Evolutionary conservation across 2,329 filamentous ascomycete genomes (phyloP).

Genomic region (Aspergillaceae sp.): DNA sequence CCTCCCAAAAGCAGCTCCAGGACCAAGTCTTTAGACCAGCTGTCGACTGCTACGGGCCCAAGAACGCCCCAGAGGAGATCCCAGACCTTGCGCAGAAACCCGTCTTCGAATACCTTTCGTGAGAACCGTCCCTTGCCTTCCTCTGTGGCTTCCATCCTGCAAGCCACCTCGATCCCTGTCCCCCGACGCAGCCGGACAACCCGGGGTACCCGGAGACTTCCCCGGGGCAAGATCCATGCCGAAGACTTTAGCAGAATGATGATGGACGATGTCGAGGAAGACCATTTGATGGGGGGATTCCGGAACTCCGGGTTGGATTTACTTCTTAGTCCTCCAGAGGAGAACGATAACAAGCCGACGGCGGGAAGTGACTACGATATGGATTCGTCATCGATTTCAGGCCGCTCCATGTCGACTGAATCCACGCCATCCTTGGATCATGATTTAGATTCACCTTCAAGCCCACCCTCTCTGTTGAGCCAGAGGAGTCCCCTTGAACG

Average conservation of each 20-base stretch:
- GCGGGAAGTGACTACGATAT: slow-evolving; percentile 36
- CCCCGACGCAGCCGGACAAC: slow-evolving; percentile 35
- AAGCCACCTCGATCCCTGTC: slow-evolving; percentile 52
- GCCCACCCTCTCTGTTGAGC: slow-evolving; percentile 33
- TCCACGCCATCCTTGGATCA: slow-evolving; percentile 48
- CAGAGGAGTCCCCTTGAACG: slow-evolving; percentile 31
- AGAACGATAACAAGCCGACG: slow-evolving; percentile 29
- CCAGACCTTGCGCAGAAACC: slow-evolving; percentile 16
- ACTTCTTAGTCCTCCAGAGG: slow-evolving; percentile 47
- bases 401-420: slow-evolving; percentile 49
- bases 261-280: slow-evolving; percentile 43
- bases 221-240: slow-evolving; percentile 32
- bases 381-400: slow-evolving; percentile 34
- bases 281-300: slow-evolving; percentile 33
- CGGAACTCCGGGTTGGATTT: slow-evolving; percentile 45
- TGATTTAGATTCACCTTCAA: slow-evolving; percentile 41
- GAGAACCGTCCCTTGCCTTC: slow-evolving; percentile 40
- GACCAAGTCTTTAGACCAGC: slow-evolving; percentile 11
- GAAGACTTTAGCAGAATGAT: slow-evolving; percentile 49
- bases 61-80: slow-evolving; percentile 12
- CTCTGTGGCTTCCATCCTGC: slow-evolving; percentile 50
- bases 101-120: slow-evolving; percentile 18
- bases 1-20: slow-evolving; percentile 25
- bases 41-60: slow-evolving; percentile 8
- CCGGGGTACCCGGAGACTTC: slow-evolving; percentile 31